phyloP scores from a whole-genome alignment of 192 early-diverging fungal species.

The Pilaira anomala region DNA sequence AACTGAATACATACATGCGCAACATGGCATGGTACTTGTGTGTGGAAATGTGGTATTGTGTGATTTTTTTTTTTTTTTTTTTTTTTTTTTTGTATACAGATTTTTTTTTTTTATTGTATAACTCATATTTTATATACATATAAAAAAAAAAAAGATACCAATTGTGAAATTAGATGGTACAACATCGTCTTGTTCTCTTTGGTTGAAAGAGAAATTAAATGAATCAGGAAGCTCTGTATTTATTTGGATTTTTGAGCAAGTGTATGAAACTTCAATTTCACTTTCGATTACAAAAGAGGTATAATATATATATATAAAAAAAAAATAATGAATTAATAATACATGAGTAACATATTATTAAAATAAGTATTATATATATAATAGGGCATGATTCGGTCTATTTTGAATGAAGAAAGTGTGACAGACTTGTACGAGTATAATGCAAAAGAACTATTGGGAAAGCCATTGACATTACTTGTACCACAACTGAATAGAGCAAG shows the following conservation, averaged over 20 bases:
- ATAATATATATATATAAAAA: constrained; percentile 34
- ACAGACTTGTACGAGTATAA: constrained; percentile 48
- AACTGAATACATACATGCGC: constrained; percentile 10
- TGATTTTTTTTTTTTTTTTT: too few relatives aligned
- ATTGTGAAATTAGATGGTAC: constrained; percentile 52
- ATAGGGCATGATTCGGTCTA: constrained; percentile 46
- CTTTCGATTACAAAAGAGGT: constrained; percentile 17
- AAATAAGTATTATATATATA: constrained; percentile 29
- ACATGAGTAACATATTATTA: background rate
- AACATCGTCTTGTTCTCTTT: constrained; percentile 54
- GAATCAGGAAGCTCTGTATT: constrained; percentile 42
- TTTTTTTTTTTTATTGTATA: background rate
- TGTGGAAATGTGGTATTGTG: constrained; percentile 33
- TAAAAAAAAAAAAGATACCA: constrained; percentile 37
- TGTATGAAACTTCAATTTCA: constrained; percentile 38
- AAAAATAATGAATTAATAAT: background rate
- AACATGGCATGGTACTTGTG: constrained; percentile 31
- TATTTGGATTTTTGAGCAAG: constrained; percentile 69
- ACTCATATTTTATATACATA: constrained; percentile 41
- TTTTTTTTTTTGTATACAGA: background rate
- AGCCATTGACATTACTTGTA: background rate
- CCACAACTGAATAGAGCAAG: background rate
- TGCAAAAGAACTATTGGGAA: constrained; percentile 42
- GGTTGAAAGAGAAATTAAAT: constrained; percentile 56
- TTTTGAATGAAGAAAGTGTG: constrained; percentile 13